Conservation (phyloP, 1,284 basidiomycete species). For the Leccinum proximum region DNA sequence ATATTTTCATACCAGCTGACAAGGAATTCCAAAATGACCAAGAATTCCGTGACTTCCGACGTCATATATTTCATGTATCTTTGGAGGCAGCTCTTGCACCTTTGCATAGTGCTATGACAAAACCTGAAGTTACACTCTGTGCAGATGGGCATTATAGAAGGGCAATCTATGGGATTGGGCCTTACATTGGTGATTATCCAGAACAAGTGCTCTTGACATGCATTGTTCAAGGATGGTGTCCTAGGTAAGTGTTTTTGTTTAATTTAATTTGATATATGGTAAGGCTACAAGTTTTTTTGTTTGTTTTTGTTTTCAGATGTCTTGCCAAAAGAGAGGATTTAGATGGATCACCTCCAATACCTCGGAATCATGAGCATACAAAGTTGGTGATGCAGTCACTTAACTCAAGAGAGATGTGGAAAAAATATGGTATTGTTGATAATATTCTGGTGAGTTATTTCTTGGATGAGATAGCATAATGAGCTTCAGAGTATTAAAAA, state of each 20-base stretch:
- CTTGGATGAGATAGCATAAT: not conserved
- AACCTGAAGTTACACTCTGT: not conserved
- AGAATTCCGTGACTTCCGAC: not conserved
- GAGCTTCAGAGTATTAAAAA: not conserved
- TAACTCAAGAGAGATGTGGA: not conserved
- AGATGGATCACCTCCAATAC: not conserved
- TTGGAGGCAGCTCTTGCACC: not conserved
- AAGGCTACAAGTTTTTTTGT: too few species aligned
- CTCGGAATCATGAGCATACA: not conserved
- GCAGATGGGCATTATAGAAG: not conserved
- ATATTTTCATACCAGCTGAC: not conserved
- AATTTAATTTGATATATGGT: too few species aligned
- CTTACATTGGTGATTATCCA: not conserved
- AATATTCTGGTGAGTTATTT: not conserved
- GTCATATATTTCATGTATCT: not conserved
- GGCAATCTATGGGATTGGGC: not conserved
- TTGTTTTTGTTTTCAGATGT: not conserved
- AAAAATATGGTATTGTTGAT: not conserved
- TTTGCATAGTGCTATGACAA: not conserved
- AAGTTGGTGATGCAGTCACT: not conserved
- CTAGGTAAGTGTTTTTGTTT: not conserved
- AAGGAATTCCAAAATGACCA: not conserved
- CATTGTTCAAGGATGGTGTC: not conserved
- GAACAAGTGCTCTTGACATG: not conserved
- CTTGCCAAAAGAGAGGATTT: not conserved